These are phyloP conservation scores for Noccaea caerulescens DNA, from an alignment of 345 rosid species.

Conservation along the genomic window DNA sequence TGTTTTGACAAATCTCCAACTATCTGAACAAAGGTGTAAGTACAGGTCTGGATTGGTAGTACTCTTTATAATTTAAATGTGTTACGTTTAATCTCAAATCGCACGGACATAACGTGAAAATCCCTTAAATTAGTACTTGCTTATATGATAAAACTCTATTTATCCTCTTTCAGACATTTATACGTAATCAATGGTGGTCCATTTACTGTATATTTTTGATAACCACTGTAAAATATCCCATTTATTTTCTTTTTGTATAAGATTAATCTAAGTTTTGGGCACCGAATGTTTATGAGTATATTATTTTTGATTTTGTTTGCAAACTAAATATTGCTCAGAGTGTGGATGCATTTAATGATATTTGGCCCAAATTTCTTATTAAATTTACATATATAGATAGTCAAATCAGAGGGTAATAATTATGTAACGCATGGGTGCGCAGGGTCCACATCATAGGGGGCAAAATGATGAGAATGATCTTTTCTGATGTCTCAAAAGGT, in stretches of 20 bases:
- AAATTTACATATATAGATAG: neutral
- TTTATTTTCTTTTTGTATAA: too few relatives aligned
- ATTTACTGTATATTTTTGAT: neutral
- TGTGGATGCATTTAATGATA: conserved; percentile 35
- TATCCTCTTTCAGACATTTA: neutral
- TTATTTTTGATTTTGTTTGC: neutral
- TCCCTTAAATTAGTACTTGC: neutral
- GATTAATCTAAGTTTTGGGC: neutral
- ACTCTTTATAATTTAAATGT: too few relatives aligned
- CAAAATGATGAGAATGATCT: conserved; percentile 45
- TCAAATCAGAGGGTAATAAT: conserved; percentile 45
- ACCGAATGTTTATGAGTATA: neutral
- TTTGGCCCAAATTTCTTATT: neutral
- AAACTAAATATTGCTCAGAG: neutral
- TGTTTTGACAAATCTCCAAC: too few relatives aligned
- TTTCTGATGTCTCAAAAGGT: conserved; percentile 42
- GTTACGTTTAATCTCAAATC: too few relatives aligned
- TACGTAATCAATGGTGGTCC: neutral
- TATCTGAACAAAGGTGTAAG: too few relatives aligned
- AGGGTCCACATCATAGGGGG: conserved; percentile 46
- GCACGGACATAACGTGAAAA: neutral
- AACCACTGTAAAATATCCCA: neutral
- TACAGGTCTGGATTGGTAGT: too few relatives aligned
- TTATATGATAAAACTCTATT: neutral
- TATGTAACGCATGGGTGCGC: conserved; percentile 44